Evolutionary conservation across 805 yeast genomes (phyloP).

Genomic region (Saturnispora sekii): DNA sequence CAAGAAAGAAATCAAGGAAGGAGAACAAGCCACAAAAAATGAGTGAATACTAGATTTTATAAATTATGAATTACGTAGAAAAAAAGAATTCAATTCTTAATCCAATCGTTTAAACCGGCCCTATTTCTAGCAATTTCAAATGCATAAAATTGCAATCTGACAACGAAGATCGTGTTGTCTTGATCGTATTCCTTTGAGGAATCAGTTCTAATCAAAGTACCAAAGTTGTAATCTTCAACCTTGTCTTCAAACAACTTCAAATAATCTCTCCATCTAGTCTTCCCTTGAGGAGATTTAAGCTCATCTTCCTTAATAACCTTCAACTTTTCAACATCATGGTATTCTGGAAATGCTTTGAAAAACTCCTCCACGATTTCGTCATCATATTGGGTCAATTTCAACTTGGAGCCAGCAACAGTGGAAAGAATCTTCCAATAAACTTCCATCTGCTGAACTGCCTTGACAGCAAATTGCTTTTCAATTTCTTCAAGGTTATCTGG

Average conservation of each 20-base stretch:
- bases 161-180: constrained; percentile 77
- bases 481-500: constrained; percentile 95
- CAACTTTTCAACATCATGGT: constrained; percentile 46
- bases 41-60: too few species aligned
- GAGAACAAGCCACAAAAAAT: background rate
- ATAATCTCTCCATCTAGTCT: constrained; percentile 84
- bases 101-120: constrained; percentile 89
- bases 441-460: constrained; percentile 92
- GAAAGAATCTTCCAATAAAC: constrained; percentile 81
- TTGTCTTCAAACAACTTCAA: constrained; percentile 71
- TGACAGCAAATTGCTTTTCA: constrained; percentile 96
- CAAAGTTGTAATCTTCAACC: constrained; percentile 89
- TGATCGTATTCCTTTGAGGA: constrained; percentile 68
- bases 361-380: constrained; percentile 57
- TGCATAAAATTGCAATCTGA: constrained; percentile 91
- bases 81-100: constrained; percentile 15
- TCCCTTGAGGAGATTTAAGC: constrained; percentile 71
- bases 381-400: constrained; percentile 64
- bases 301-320: constrained; percentile 61
- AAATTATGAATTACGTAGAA: background rate
- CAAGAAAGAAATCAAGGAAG: background rate
- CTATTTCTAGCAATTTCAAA: constrained; percentile 91
- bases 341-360: constrained; percentile 81
- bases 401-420: constrained; percentile 66
- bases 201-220: constrained; percentile 79